phyloP scores from a whole-genome alignment of 257 asterid species.

The Scutellaria baicalensis region DNA sequence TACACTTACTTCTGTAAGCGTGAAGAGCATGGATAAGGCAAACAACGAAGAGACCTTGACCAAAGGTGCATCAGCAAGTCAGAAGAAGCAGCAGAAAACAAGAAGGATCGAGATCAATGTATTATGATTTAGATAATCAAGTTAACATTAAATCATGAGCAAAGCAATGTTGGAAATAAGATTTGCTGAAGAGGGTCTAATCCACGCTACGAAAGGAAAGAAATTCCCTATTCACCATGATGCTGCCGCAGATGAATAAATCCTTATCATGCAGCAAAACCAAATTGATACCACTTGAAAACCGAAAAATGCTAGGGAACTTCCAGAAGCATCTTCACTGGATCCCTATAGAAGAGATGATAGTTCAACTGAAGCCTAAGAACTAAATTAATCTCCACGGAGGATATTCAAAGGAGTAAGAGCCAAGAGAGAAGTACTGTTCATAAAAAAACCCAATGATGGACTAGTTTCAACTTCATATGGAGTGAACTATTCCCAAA shows the following conservation, averaged over 20 bases:
- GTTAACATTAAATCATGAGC: constrained; percentile 27
- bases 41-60: constrained; percentile 15
- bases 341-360: constrained; percentile 38
- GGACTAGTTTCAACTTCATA: constrained; percentile 26
- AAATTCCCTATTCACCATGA: constrained; percentile 31
- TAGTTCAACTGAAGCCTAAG: constrained; percentile 36
- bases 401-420: constrained; percentile 36
- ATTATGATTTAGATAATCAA: constrained; percentile 18
- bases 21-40: constrained; percentile 13
- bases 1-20: constrained; percentile 8
- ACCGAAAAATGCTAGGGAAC: constrained; percentile 18
- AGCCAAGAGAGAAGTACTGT: constrained; percentile 36
- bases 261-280: constrained; percentile 31
- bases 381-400: constrained; percentile 18
- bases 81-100: constrained; percentile 26
- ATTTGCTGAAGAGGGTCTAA: constrained; percentile 25
- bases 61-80: constrained; percentile 8
- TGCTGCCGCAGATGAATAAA: constrained; percentile 38
- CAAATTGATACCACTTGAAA: constrained; percentile 27
- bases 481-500: constrained; percentile 18
- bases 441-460: constrained; percentile 8
- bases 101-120: constrained; percentile 19
- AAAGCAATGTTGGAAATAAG: constrained; percentile 29
- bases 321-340: constrained; percentile 27
- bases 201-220: constrained; percentile 32